Evolutionary conservation across 306 rosid species (phyloP).

Genomic region (Quercus engelmannii): DNA sequence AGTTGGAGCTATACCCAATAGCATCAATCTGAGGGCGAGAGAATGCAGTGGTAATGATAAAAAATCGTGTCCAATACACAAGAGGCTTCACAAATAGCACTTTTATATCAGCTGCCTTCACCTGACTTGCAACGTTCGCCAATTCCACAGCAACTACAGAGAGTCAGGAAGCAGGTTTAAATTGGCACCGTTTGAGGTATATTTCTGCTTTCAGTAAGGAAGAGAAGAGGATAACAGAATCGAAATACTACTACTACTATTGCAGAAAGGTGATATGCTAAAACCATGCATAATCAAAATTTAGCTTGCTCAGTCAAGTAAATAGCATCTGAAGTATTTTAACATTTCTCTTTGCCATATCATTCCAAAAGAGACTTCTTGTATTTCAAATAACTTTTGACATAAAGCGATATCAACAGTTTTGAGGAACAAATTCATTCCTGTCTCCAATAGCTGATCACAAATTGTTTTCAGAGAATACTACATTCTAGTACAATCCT

Average conservation of each 20-base stretch:
- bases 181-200: neutral
- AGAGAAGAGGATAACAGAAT: neutral
- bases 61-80: slow-evolving; percentile 94
- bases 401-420: neutral
- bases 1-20: slow-evolving; percentile 47
- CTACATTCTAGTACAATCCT: neutral
- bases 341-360: neutral
- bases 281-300: neutral
- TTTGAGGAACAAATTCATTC: neutral
- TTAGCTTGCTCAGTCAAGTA: neutral
- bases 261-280: neutral
- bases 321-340: neutral
- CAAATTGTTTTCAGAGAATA: neutral
- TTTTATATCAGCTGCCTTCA: slow-evolving; percentile 85
- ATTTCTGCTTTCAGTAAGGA: neutral
- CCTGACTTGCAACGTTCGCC: slow-evolving; percentile 90
- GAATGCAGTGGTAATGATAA: slow-evolving; percentile 85
- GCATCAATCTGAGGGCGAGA: slow-evolving; percentile 96
- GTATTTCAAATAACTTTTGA: neutral
- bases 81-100: slow-evolving; percentile 97
- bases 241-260: neutral
- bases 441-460: neutral
- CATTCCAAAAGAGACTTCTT: neutral
- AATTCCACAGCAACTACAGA: slow-evolving; percentile 79
- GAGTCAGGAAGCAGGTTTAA: slow-evolving; percentile 21